phyloP scores from a whole-genome alignment of 1,284 basidiomycete species.

The Cutaneotrichosporon spelunceum region DNA sequence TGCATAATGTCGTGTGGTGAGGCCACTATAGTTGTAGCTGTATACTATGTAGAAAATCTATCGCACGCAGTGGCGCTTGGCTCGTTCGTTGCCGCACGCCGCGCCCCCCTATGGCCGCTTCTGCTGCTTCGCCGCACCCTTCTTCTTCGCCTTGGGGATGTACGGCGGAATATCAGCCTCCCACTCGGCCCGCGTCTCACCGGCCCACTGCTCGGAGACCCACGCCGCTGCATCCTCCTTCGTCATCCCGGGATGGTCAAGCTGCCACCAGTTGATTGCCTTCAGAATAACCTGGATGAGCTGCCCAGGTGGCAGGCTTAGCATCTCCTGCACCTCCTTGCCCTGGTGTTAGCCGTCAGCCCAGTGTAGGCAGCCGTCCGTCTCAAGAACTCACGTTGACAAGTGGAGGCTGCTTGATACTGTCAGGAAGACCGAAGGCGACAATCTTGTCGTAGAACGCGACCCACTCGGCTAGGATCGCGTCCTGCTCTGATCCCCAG shows the following conservation, averaged over 20 bases:
- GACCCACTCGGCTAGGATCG: conserved; percentile 64
- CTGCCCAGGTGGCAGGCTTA: conserved; percentile 63
- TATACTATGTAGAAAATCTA: background rate
- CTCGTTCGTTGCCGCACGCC: background rate
- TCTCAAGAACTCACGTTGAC: conserved; percentile 55
- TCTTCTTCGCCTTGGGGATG: conserved; percentile 18
- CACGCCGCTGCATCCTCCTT: conserved; percentile 67
- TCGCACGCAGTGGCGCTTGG: conserved; percentile 4
- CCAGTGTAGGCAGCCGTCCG: background rate
- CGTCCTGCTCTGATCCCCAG: conserved; percentile 55
- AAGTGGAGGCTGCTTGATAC: conserved; percentile 66
- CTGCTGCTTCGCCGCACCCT: conserved; percentile 8
- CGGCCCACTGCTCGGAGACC: conserved; percentile 55
- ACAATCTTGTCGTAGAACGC: conserved; percentile 61
- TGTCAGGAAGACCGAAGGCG: conserved; percentile 60
- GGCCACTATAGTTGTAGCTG: background rate
- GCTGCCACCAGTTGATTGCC: conserved; percentile 73
- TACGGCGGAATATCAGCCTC: conserved; percentile 16
- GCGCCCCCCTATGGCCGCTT: conserved; percentile 11
- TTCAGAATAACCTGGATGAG: conserved; percentile 66
- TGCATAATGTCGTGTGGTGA: background rate
- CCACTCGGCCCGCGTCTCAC: conserved; percentile 19
- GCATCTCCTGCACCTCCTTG: conserved; percentile 59
- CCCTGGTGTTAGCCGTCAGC: conserved; percentile 58
- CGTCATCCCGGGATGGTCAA: conserved; percentile 65